Percentiles rank a stretch among this genome's conserved stretches.
Conservation (phyloP, 345 rosid genomes). For the Mallotus nudiflorus region DNA sequence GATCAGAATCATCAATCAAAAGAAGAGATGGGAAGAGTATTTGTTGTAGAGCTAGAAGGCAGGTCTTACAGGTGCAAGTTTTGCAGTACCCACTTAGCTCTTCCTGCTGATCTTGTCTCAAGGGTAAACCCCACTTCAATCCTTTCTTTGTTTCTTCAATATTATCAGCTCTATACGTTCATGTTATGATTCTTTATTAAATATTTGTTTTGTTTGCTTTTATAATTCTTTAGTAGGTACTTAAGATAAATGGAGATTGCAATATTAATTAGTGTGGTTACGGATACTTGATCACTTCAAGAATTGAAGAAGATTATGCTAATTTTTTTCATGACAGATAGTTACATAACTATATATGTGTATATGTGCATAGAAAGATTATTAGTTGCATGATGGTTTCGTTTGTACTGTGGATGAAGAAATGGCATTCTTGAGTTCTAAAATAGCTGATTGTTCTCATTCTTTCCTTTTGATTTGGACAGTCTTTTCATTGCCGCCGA, state of each 20-base stretch:
- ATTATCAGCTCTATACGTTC: not conserved
- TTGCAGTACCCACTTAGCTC: conserved; percentile 82
- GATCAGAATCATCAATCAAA: not conserved
- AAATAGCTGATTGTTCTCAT: not conserved
- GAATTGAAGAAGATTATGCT: not conserved
- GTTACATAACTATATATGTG: no score
- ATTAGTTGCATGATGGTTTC: no score
- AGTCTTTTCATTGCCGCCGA: conserved; percentile 68
- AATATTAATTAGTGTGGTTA: no score
- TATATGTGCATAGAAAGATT: no score
- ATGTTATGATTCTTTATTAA: not conserved
- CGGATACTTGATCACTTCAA: not conserved
- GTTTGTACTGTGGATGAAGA: not conserved
- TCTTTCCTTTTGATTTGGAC: conserved; percentile 14
- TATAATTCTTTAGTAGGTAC: no score
- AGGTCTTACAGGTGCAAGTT: conserved; percentile 88
- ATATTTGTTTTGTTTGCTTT: not conserved
- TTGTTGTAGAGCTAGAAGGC: conserved; percentile 88
- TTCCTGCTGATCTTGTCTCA: conserved; percentile 65
- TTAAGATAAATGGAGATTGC: no score
- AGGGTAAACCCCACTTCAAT: conserved; percentile 35
- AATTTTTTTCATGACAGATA: no score
- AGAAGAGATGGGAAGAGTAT: conserved; percentile 79
- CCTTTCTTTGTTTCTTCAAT: not conserved
- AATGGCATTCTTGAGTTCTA: not conserved